Conservation (phyloP, 1,284 basidiomycete species). For the Microbotryum saponariae region DNA sequence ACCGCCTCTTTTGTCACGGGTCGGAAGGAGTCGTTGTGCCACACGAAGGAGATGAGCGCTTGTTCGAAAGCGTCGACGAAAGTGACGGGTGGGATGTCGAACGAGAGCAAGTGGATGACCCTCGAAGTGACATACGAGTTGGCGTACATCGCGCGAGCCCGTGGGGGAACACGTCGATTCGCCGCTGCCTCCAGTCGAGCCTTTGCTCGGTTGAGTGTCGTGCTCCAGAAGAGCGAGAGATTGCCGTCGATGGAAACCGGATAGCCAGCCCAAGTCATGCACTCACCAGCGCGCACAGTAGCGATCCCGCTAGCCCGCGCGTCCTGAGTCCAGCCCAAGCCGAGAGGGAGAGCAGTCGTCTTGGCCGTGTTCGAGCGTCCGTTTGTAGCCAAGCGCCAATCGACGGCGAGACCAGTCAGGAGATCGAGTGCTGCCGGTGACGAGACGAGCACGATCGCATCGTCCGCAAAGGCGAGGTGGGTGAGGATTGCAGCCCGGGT, state of each 20-base stretch:
- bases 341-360: background rate
- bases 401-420: background rate
- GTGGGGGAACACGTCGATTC: too few species aligned
- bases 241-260: too few species aligned
- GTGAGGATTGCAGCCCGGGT: background rate
- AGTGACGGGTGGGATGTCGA: background rate
- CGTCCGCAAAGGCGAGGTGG: conserved; percentile 4
- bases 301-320: background rate
- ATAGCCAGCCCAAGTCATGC: too few species aligned
- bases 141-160: conserved; percentile 1
- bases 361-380: conserved; percentile 4
- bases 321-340: background rate
- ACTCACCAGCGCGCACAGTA: background rate
- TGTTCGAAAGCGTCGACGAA: too few species aligned
- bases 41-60: conserved; percentile 3
- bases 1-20: too few species aligned
- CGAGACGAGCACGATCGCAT: background rate
- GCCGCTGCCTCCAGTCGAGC: too few species aligned
- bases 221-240: too few species aligned
- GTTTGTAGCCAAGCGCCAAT: conserved; percentile 4
- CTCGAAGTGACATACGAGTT: conserved; percentile 3
- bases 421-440: background rate
- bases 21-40: background rate
- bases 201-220: too few species aligned
- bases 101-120: conserved; percentile 4